Evolutionary conservation across 805 yeast genomes (phyloP).

Genomic region (Metschnikowia corniflorae): DNA sequence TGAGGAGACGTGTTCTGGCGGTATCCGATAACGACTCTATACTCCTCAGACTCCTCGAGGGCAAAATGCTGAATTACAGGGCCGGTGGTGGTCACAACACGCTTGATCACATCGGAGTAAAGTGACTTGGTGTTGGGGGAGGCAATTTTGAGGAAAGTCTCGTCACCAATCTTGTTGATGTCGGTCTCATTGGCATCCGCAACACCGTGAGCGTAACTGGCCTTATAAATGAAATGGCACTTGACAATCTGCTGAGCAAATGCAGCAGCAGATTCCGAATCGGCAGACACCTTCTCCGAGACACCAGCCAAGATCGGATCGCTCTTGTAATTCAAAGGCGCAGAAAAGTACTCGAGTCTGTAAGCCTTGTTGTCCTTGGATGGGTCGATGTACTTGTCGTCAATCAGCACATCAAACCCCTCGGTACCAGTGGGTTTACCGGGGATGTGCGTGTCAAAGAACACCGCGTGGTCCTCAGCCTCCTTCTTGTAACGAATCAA

Average conservation of each 20-base stretch:
- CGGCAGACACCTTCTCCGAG: conserved; percentile 26
- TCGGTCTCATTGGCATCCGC: conserved; percentile 41
- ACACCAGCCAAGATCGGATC: conserved; percentile 45
- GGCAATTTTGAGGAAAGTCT: conserved; percentile 71
- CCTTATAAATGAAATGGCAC: conserved; percentile 82
- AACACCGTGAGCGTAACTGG: conserved; percentile 28
- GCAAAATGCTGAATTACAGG: conserved; percentile 89
- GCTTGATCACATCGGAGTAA: conserved; percentile 67
- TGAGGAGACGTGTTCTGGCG: conserved; percentile 80
- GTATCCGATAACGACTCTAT: conserved; percentile 84
- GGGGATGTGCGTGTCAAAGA: conserved; percentile 69
- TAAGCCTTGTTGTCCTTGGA: conserved; percentile 42
- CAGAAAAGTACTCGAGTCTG: conserved; percentile 75
- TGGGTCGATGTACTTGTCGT: conserved; percentile 72
- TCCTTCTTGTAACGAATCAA: conserved; percentile 78
- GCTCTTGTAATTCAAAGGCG: conserved; percentile 49
- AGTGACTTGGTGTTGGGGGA: conserved; percentile 74
- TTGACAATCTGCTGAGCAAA: conserved; percentile 50
- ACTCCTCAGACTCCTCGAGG: conserved; percentile 75
- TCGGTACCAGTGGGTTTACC: conserved; percentile 28
- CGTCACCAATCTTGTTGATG: conserved; percentile 70
- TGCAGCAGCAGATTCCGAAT: conserved; percentile 12
- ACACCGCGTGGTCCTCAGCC: conserved; percentile 83
- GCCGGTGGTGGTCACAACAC: conserved; percentile 74
- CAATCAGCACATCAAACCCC: conserved; percentile 71